Percentiles rank a stretch among this genome's conserved stretches.
Evolutionary conservation across 108 stramenopile genomes (phyloP).

Genomic region (Craspedostauros australis): DNA sequence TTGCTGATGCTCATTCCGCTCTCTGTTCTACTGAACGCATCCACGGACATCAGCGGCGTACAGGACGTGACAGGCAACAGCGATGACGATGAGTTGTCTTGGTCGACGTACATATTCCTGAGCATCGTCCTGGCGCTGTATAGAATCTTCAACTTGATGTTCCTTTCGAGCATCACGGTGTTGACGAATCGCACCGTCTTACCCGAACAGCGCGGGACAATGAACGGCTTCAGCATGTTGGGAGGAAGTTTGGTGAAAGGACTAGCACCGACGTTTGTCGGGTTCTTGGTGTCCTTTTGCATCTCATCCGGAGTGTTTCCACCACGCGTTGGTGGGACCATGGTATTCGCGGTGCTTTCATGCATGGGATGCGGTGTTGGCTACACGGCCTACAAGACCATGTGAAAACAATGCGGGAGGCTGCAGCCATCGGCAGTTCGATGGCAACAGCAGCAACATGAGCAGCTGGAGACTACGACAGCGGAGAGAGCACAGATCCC

Average conservation of each 20-base stretch:
- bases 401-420: too few relatives aligned
- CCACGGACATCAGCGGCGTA: neutral
- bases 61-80: too few relatives aligned
- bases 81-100: too few relatives aligned
- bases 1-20: constrained; percentile 37
- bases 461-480: too few relatives aligned
- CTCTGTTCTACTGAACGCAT: constrained; percentile 13
- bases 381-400: too few relatives aligned
- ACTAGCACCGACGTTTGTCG: constrained; percentile 50
- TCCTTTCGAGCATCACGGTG: constrained; percentile 50
- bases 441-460: too few relatives aligned
- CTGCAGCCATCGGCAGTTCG: too few relatives aligned
- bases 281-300: constrained; percentile 20
- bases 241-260: constrained; percentile 53
- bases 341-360: too few relatives aligned
- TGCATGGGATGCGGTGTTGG: too few relatives aligned
- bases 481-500: too few relatives aligned
- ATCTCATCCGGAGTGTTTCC: too few relatives aligned
- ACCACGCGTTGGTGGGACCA: too few relatives aligned
- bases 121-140: constrained; percentile 23
- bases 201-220: constrained; percentile 42
- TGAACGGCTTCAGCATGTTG: constrained; percentile 60
- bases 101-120: constrained; percentile 13
- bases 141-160: constrained; percentile 36
- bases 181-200: constrained; percentile 56